phyloP scores from a whole-genome alignment of 2,329 filamentous ascomycete genomes.

The Tolypocladium album region DNA sequence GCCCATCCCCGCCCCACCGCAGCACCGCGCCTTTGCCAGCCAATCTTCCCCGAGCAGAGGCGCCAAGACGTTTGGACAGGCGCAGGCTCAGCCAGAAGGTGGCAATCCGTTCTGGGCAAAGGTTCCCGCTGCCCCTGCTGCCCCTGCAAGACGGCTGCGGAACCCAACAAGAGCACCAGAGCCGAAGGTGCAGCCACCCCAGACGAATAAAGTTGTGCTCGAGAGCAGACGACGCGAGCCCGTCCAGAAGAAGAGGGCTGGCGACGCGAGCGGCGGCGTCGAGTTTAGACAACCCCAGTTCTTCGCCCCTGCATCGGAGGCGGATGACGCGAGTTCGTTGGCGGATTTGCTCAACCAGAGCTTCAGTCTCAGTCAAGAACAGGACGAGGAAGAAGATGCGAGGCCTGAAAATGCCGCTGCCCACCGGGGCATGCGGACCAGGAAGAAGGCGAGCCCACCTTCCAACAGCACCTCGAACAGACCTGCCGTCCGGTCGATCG shows the following conservation, averaged over 20 bases:
- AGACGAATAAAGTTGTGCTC: slow-evolving; percentile 40
- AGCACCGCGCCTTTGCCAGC: slow-evolving; percentile 43
- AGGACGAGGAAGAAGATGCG: slow-evolving; percentile 8
- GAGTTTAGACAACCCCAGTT: slow-evolving; percentile 51
- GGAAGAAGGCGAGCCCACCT: background rate
- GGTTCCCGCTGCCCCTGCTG: slow-evolving; percentile 57
- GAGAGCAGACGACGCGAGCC: slow-evolving; percentile 11
- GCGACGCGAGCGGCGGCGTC: slow-evolving; percentile 13
- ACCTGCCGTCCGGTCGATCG: background rate
- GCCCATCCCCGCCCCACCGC: slow-evolving; percentile 50
- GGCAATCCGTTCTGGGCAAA: slow-evolving; percentile 56
- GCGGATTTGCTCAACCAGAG: slow-evolving; percentile 33
- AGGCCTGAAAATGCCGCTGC: background rate
- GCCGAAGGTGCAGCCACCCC: slow-evolving; percentile 33
- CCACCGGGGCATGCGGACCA: background rate
- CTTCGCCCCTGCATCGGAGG: slow-evolving; percentile 42
- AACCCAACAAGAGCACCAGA: slow-evolving; percentile 50
- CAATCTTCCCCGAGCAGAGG: slow-evolving; percentile 26
- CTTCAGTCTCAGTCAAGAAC: slow-evolving; percentile 27
- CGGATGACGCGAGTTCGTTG: slow-evolving; percentile 28
- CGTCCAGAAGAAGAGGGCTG: slow-evolving; percentile 3
- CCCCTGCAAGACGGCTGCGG: slow-evolving; percentile 50
- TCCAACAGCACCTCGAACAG: too few relatives aligned
- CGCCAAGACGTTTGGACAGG: slow-evolving; percentile 32
- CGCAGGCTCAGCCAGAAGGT: slow-evolving; percentile 28